phyloP scores from a whole-genome alignment of 1,284 basidiomycete species.

The Tylopilus sp. region DNA sequence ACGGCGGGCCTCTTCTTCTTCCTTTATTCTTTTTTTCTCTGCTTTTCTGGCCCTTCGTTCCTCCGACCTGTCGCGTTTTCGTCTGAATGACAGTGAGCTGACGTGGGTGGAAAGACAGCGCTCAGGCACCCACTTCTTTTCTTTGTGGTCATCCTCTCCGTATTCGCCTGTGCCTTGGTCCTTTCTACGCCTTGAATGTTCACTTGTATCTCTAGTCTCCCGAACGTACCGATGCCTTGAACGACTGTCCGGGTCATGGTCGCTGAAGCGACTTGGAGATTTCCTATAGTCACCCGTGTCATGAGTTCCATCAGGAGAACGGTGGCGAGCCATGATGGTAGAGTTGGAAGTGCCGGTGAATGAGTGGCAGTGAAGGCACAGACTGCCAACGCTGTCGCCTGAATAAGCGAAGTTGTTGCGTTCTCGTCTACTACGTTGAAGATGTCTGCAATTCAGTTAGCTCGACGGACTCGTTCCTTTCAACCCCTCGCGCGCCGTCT shows the following conservation, averaged over 20 bases:
- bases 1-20: slow-evolving; percentile 83
- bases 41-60: slow-evolving; percentile 76
- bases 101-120: not conserved
- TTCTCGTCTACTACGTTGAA: slow-evolving; percentile 13
- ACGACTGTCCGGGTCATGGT: slow-evolving; percentile 35
- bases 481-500: slow-evolving; percentile 29
- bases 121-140: slow-evolving; percentile 55
- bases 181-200: slow-evolving; percentile 40
- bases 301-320: slow-evolving; percentile 35
- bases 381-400: not conserved
- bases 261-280: slow-evolving; percentile 42
- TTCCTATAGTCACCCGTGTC: slow-evolving; percentile 33
- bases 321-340: slow-evolving; percentile 33
- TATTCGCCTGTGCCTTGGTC: slow-evolving; percentile 43
- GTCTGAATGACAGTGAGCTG: slow-evolving; percentile 40
- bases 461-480: slow-evolving; percentile 20
- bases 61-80: slow-evolving; percentile 77
- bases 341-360: not conserved
- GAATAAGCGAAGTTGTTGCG: slow-evolving; percentile 1
- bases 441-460: slow-evolving; percentile 18
- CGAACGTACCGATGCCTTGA: slow-evolving; percentile 40
- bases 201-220: slow-evolving; percentile 38
- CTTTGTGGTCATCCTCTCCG: slow-evolving; percentile 42
- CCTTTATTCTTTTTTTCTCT: slow-evolving; percentile 74
- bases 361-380: not conserved